A percentile compares a stretch with the other conserved stretches of the same genome.
Conservation (phyloP, 495 filamentous ascomycete species). For the Podospora conica region DNA sequence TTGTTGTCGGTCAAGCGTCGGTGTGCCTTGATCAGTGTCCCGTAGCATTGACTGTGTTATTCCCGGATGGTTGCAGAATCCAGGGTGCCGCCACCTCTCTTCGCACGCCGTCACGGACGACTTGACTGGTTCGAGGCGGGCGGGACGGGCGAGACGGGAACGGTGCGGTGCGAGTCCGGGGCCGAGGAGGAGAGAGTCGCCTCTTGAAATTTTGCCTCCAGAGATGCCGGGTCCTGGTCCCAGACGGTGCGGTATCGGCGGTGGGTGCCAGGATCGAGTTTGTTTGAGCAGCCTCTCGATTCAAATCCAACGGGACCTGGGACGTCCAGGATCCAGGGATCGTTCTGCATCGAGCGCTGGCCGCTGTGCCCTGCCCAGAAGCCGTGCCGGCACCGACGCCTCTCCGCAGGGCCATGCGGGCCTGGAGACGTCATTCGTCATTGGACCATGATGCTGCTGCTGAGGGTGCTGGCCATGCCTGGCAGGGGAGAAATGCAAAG, state of each 20-base stretch:
- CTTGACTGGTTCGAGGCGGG: background rate
- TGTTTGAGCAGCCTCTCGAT: background rate
- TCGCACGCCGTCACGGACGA: background rate
- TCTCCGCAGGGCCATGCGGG: background rate
- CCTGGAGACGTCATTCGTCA: background rate
- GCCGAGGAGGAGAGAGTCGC: background rate
- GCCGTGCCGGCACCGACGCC: background rate
- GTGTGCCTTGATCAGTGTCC: background rate
- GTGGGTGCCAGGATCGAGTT: background rate
- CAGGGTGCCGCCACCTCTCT: background rate
- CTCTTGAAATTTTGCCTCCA: background rate
- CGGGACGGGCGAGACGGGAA: too few relatives aligned
- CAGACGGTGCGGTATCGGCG: background rate
- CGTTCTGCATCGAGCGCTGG: background rate
- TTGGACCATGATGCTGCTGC: background rate
- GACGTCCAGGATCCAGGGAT: background rate
- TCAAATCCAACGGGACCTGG: too few relatives aligned
- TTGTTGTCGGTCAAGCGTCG: background rate
- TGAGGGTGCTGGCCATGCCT: background rate
- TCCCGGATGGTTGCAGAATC: background rate
- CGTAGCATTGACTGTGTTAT: too few relatives aligned
- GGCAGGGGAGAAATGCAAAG: background rate
- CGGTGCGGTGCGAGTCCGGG: background rate
- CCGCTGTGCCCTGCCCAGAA: too few relatives aligned
- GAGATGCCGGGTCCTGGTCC: background rate